A percentile compares a stretch with the other conserved stretches of the same genome.
Conservation (phyloP, 805 yeast genomes). For the Sugiyamaella floridensis region DNA sequence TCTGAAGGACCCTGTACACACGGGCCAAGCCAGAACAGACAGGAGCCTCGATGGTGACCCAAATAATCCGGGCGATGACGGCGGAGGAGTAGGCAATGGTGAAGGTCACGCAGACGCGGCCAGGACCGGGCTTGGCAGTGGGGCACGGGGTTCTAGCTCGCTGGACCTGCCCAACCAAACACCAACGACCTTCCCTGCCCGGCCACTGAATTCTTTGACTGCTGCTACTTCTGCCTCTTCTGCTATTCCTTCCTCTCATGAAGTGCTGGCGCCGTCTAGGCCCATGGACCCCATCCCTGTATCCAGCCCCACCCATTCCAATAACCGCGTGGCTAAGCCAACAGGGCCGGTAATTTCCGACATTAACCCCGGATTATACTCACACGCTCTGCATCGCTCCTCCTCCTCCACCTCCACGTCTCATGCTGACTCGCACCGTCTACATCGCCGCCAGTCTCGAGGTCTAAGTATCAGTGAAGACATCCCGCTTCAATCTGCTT, state of each 20-base stretch:
- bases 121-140: background rate
- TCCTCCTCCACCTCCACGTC: background rate
- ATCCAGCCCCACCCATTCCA: background rate
- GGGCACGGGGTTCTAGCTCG: background rate
- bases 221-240: background rate
- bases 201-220: background rate
- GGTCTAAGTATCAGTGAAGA: background rate
- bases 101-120: too few species aligned
- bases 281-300: slow-evolving; percentile 2
- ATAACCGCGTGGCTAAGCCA: background rate
- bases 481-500: background rate
- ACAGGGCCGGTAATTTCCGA: background rate
- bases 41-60: background rate
- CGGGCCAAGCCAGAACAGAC: background rate
- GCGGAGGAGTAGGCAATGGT: background rate
- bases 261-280: background rate
- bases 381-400: background rate
- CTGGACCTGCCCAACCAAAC: background rate
- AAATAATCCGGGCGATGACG: background rate
- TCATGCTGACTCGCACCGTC: background rate
- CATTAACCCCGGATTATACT: background rate
- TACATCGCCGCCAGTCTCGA: background rate
- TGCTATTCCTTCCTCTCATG: background rate
- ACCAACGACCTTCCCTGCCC: background rate
- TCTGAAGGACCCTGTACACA: background rate